Conservation (phyloP, 2,329 filamentous ascomycete species). For the Gnomoniopsis smithogilvyi region DNA sequence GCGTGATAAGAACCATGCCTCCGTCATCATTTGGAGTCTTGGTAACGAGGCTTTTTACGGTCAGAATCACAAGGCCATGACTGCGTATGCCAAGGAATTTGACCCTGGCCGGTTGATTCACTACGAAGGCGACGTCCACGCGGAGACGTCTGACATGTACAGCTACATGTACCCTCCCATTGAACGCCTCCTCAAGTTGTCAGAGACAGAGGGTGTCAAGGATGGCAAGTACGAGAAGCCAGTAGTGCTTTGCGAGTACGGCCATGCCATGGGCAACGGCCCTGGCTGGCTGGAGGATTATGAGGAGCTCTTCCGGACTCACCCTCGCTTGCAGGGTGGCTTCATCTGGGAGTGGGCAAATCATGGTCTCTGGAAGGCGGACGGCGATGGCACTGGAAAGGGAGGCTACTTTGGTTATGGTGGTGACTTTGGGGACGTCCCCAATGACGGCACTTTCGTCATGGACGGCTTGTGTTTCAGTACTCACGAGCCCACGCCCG, state of each 20-base stretch:
- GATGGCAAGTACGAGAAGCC: conserved; percentile 52
- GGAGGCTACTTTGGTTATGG: conserved; percentile 56
- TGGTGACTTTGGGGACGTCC: conserved; percentile 59
- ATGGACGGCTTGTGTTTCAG: conserved; percentile 58
- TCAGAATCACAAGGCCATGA: conserved; percentile 65
- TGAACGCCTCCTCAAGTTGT: conserved; percentile 45
- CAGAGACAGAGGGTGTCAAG: conserved; percentile 37
- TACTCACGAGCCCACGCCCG: conserved; percentile 53
- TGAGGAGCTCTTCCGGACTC: conserved; percentile 57
- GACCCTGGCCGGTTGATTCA: conserved; percentile 60
- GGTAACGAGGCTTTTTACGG: conserved; percentile 75
- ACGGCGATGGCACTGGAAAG: conserved; percentile 28
- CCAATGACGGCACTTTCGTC: conserved; percentile 59
- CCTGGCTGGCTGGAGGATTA: conserved; percentile 70
- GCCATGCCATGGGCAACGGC: conserved; percentile 70
- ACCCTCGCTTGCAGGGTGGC: conserved; percentile 63
- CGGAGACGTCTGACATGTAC: conserved; percentile 61
- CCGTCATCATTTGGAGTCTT: conserved; percentile 70
- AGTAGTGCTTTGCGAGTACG: conserved; percentile 56
- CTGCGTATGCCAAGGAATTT: conserved; percentile 54
- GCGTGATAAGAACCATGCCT: conserved; percentile 68
- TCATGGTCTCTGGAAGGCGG: conserved; percentile 51
- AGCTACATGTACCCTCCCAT: conserved; percentile 64
- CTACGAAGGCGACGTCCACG: conserved; percentile 63
- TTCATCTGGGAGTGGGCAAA: conserved; percentile 67